Percentiles rank a stretch among this genome's conserved stretches.
Evolutionary conservation across 768 basidiomycete genomes (phyloP).

Genomic region (Lactarius sp.): DNA sequence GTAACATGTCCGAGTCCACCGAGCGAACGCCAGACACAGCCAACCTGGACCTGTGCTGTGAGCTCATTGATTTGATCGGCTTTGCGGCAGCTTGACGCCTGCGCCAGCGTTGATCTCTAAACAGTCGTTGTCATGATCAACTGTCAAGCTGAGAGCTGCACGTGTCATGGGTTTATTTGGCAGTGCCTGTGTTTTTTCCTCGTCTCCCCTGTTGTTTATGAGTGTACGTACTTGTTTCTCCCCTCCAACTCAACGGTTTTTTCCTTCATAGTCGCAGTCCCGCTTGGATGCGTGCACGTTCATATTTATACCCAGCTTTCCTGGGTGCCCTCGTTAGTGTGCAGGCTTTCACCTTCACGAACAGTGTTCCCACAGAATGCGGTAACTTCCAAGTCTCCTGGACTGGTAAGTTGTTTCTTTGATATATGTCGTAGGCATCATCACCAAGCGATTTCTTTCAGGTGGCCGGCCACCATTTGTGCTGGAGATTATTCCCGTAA

Average conservation of each 20-base stretch:
- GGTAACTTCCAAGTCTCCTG: constrained; percentile 57
- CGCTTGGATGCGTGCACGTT: neutral
- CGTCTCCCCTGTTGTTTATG: neutral
- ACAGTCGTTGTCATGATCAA: too few species aligned
- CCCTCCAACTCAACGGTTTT: neutral
- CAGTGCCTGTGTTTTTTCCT: neutral
- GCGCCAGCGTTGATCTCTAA: too few species aligned
- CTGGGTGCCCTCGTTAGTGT: neutral
- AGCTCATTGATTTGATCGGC: neutral
- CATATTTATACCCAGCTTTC: neutral
- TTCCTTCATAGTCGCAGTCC: neutral
- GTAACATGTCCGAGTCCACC: neutral
- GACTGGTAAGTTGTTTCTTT: constrained; percentile 43
- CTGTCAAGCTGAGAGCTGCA: neutral
- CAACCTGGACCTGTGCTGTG: neutral
- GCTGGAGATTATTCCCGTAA: constrained; percentile 15
- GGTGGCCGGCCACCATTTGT: constrained; percentile 20
- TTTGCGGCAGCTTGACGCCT: neutral
- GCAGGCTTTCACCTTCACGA: constrained; percentile 43
- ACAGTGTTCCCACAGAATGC: constrained; percentile 48
- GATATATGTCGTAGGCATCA: neutral
- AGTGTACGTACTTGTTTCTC: neutral
- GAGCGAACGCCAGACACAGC: neutral
- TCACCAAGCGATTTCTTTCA: constrained; percentile 1
- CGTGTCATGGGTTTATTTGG: neutral